These are phyloP conservation scores for Hemisphaericaspora nanyangensis DNA, from an alignment of 805 yeast genomes.

Conservation along the genomic window DNA sequence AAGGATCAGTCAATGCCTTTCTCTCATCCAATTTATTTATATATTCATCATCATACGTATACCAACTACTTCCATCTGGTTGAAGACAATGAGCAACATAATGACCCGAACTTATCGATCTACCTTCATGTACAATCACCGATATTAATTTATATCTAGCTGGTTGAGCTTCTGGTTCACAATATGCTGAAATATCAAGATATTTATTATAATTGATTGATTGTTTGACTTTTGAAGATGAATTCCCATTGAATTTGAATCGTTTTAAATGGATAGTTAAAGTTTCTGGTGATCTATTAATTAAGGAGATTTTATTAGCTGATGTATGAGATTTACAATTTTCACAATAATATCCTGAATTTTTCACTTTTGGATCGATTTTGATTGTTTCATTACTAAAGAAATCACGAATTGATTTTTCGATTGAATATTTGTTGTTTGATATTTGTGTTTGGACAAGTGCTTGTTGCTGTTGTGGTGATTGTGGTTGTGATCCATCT, in stretches of 20 bases:
- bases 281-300: slow-evolving; percentile 84
- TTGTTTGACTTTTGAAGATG: slow-evolving; percentile 83
- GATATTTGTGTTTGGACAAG: background rate
- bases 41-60: slow-evolving; percentile 90
- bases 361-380: slow-evolving; percentile 55
- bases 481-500: background rate
- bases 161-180: slow-evolving; percentile 19
- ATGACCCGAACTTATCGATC: slow-evolving; percentile 90
- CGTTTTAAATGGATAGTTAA: slow-evolving; percentile 83
- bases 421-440: slow-evolving; percentile 53
- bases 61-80: slow-evolving; percentile 84
- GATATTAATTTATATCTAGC: slow-evolving; percentile 66
- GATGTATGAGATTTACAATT: slow-evolving; percentile 72
- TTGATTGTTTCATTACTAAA: slow-evolving; percentile 79
- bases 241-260: slow-evolving; percentile 79
- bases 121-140: slow-evolving; percentile 91
- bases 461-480: background rate
- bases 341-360: slow-evolving; percentile 84
- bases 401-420: slow-evolving; percentile 72
- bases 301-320: slow-evolving; percentile 72
- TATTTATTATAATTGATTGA: slow-evolving; percentile 76
- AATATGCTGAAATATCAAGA: slow-evolving; percentile 65
- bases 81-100: slow-evolving; percentile 88
- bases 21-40: slow-evolving; percentile 69
- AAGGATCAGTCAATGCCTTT: slow-evolving; percentile 74